Evolutionary conservation across 148 eudicot genomes (phyloP).

Genomic region (Salicornia ramosissima): DNA sequence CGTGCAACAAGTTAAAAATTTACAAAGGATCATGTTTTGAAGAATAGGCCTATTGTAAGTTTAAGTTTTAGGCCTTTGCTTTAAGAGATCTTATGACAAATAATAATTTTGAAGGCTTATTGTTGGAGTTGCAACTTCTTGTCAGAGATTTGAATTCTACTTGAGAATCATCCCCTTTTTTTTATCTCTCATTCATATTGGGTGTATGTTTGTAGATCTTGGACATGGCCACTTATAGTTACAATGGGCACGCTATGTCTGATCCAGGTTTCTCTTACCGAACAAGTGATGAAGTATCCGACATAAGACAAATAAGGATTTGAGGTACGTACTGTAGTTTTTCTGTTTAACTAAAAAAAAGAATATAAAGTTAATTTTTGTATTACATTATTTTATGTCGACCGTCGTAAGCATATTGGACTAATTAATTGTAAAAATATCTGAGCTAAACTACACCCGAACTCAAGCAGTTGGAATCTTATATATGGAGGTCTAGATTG

Average conservation of each 20-base stretch:
- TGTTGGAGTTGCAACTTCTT: neutral
- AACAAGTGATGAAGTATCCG: constrained; percentile 89
- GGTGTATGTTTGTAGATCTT: constrained; percentile 56
- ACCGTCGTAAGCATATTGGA: too few relatives aligned
- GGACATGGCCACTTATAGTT: constrained; percentile 98
- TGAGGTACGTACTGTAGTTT: neutral
- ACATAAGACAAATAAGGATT: constrained; percentile 64
- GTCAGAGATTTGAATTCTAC: neutral
- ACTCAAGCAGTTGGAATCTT: too few relatives aligned
- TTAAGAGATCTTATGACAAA: neutral
- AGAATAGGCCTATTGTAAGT: constrained; percentile 97
- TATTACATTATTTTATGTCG: neutral
- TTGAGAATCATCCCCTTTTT: too few relatives aligned
- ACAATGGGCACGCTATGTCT: constrained; percentile 99
- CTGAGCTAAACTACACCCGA: too few relatives aligned
- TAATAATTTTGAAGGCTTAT: neutral
- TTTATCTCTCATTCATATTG: neutral
- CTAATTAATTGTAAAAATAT: too few relatives aligned
- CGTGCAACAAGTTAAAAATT: constrained; percentile 85
- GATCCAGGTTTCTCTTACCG: constrained; percentile 99
- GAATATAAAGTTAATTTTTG: constrained; percentile 65
- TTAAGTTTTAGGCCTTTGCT: neutral
- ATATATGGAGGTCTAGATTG: too few relatives aligned
- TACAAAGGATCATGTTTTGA: constrained; percentile 88
- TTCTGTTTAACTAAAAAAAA: constrained; percentile 26